These are phyloP conservation scores for Ceratobasidium sp. DNA, from an alignment of 1,284 basidiomycete genomes.

Conservation along the genomic window DNA sequence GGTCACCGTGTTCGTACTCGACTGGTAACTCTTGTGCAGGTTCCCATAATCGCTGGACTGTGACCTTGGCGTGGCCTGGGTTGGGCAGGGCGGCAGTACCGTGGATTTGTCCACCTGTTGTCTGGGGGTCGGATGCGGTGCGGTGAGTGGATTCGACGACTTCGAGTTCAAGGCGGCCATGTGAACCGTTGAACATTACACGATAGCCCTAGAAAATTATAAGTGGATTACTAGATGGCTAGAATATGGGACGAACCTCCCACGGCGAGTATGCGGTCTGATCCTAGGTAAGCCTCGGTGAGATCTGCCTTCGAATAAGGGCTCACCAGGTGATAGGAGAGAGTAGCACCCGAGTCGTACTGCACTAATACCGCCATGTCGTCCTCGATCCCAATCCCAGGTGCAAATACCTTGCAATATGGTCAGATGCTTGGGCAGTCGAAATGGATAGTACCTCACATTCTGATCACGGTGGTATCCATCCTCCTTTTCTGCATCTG, in stretches of 20 bases:
- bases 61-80: slow-evolving; percentile 56
- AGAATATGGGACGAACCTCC: slow-evolving; percentile 42
- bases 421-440: neutral
- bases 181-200: slow-evolving; percentile 62
- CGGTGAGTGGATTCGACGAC: slow-evolving; percentile 58
- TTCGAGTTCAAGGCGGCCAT: slow-evolving; percentile 61
- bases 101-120: slow-evolving; percentile 53
- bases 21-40: slow-evolving; percentile 55
- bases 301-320: neutral
- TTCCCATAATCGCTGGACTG: slow-evolving; percentile 57
- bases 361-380: slow-evolving; percentile 61
- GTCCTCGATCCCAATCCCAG: slow-evolving; percentile 62
- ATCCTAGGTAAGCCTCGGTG: neutral
- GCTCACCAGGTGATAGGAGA: slow-evolving; percentile 60
- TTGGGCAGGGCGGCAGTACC: slow-evolving; percentile 56
- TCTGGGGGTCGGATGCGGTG: slow-evolving; percentile 47
- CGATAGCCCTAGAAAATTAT: slow-evolving; percentile 53
- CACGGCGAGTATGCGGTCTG: slow-evolving; percentile 54
- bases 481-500: slow-evolving; percentile 55
- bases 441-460: slow-evolving; percentile 44
- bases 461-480: slow-evolving; percentile 56
- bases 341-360: slow-evolving; percentile 58
- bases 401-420: slow-evolving; percentile 55
- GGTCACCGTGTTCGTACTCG: slow-evolving; percentile 55
- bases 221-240: neutral